Conservation (phyloP, 176 grass and related monocot genomes). For the Saccharum officinarum region DNA sequence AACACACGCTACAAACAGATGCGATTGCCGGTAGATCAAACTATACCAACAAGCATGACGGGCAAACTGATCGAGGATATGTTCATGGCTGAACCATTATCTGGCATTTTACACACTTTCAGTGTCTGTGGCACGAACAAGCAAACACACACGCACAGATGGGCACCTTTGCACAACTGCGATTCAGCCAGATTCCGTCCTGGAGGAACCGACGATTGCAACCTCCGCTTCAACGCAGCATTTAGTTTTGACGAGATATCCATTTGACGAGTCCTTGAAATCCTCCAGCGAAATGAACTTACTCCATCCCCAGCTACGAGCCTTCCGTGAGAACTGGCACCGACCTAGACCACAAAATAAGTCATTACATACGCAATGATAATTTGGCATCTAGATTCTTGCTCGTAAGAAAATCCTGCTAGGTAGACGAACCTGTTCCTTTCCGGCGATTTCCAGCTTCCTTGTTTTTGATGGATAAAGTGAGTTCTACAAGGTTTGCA, state of each 20-base stretch:
- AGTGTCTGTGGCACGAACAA: neutral
- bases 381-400: slow-evolving; percentile 5
- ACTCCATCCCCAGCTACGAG: neutral
- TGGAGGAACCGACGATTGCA: slow-evolving; percentile 33
- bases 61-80: no score
- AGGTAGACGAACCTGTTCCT: neutral
- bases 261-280: slow-evolving; percentile 38
- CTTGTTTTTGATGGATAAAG: slow-evolving; percentile 25
- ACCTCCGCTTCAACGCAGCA: slow-evolving; percentile 28
- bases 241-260: slow-evolving; percentile 31
- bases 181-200: neutral
- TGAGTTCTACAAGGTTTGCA: slow-evolving; percentile 5
- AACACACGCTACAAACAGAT: no score
- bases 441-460: neutral
- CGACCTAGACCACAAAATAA: slow-evolving; percentile 6
- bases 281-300: slow-evolving; percentile 39
- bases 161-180: neutral
- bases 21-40: no score
- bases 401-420: neutral
- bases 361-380: neutral
- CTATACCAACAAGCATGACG: no score
- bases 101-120: neutral
- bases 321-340: neutral
- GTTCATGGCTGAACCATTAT: no score
- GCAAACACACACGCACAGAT: neutral